Conservation (phyloP, 345 rosid genomes). For the Hibiscus syriacus region DNA sequence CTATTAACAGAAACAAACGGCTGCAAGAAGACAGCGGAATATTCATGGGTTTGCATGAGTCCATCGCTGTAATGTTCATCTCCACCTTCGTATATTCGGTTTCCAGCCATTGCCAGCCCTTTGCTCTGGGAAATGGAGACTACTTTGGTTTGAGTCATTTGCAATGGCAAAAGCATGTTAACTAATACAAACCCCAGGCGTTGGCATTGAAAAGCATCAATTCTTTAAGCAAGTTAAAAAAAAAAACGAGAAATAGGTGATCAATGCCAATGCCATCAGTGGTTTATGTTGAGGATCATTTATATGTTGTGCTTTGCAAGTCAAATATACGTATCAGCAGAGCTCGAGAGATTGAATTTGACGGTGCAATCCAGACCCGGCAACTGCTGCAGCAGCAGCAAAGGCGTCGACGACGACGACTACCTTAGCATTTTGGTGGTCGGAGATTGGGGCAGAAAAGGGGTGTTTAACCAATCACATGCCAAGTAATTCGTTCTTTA, state of each 20-base stretch:
- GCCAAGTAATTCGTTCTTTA: slow-evolving; percentile 31
- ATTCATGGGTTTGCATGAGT: background rate
- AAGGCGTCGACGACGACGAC: no score
- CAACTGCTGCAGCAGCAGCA: no score
- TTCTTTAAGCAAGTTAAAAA: background rate
- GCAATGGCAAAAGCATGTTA: background rate
- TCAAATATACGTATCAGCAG: slow-evolving; percentile 14
- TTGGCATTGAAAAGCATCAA: background rate
- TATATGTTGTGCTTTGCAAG: slow-evolving; percentile 11
- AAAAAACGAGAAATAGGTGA: background rate
- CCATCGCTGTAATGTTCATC: background rate
- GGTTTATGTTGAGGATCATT: no score
- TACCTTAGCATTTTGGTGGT: slow-evolving; percentile 15
- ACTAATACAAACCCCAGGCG: background rate
- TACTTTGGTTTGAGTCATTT: background rate
- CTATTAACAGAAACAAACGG: background rate
- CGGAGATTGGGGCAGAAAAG: slow-evolving; percentile 94
- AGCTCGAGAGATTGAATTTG: slow-evolving; percentile 38
- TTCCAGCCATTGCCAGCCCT: no score
- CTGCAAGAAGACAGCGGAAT: background rate
- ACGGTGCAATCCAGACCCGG: no score
- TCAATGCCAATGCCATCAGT: no score
- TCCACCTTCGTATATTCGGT: no score
- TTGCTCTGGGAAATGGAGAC: background rate
- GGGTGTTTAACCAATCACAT: slow-evolving; percentile 54